Base-by-base conservation (phyloP, 2,329 filamentous ascomycete genomes). In the Paecilomyces sp. region DNA sequence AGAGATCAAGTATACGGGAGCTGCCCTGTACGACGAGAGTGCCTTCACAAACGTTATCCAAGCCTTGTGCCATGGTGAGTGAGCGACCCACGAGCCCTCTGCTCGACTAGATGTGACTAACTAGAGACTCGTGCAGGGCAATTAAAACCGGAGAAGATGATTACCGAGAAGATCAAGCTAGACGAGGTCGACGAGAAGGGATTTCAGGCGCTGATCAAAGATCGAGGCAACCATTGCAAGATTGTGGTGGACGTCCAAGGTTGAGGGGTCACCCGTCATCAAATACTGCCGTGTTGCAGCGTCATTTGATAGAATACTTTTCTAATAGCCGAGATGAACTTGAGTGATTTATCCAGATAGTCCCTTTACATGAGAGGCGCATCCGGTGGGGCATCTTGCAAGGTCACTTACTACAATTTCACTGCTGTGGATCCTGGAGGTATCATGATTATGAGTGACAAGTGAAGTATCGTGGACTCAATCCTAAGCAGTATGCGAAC, bases 191-290 rank as follows among this genome's bases (percentile, higher is more conserved):
- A 85, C 0, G 78, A 85, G 30, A 77, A 82, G 28, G 85, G 84
- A 0, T 83, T 86, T 62, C 74, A 80, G 59, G 75, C 81, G 1
- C 70, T 88, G 61, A 80, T 86, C 31, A 70, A 82, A 3, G 79
- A 87, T 63, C 85, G 85, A 63, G 83, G 86, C 36, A 82, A 79
- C 57, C 83, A 87, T 65, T 83, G 87, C 30, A 88, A 88, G 73
- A 83, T 88, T 31, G 63, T 88, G 54, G 82, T 87, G 50, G 67
- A 55, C 64, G 67, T 33, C 63, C 70, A 55, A 67, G 60, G 24
- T 22, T 65, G 9, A 58, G 6, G 41, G 5, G n/a, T n/a, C n/a
- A n/a, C n/a, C n/a, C 25, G 6, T 3, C 2, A 2, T 28, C 25
- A 2, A 28, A 28, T 28, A 28, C 25, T 28, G 25, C 25, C 25